Base-by-base conservation (phyloP, 2,329 filamentous ascomycete genomes). In the Pezicula carpinea region DNA sequence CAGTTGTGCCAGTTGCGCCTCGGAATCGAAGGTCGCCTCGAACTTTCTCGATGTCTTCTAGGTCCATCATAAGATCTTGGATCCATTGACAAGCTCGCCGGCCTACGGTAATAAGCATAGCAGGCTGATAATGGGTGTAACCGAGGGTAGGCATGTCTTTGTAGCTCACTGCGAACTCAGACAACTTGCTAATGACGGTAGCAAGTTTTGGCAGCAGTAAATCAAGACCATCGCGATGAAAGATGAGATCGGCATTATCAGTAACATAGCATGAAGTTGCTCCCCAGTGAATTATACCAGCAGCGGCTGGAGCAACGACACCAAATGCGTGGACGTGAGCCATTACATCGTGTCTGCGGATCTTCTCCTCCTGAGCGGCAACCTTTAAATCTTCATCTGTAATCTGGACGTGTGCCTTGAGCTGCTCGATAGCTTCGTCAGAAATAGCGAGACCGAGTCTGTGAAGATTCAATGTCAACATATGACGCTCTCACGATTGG, bases 261-360 rank as follows among this genome's bases (percentile, higher is more conserved):
- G 85, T 91, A 18, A 48, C 46, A 43, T 53, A 55, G 43, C 47
- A 54, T n/a, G 39, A 43, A 34, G 53, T 51, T 7, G 52, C 43
- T 54, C 83, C 85, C 66, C 77, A 82, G 66, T 95, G 89, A 51
- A 95, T 91, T 57, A 93, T 87, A 22, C 87, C 88, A 17, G 86
- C 87, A 7, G 88, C 88, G 21, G 79, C 83, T 1, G 87, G 87
- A 4, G 87, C 86, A 50, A 77, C 82, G 53, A 77, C 68, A 4
- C 86, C 88, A 65, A 84, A 92, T 14, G 85, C 83, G 55, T 89
- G 82, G 43, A 91, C 85, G 60, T 86, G 82, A 48, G 49, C 73
- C 74, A 79, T 77, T 43, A 77, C 74, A 71, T 82, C 79, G 64
- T 89, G 83, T 43, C 85, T 70, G 38, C 84, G 71, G 19, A 67